These are phyloP conservation scores for Colletotrichum tabaci DNA, from an alignment of 2,329 filamentous ascomycete genomes.

Conservation along the genomic window DNA sequence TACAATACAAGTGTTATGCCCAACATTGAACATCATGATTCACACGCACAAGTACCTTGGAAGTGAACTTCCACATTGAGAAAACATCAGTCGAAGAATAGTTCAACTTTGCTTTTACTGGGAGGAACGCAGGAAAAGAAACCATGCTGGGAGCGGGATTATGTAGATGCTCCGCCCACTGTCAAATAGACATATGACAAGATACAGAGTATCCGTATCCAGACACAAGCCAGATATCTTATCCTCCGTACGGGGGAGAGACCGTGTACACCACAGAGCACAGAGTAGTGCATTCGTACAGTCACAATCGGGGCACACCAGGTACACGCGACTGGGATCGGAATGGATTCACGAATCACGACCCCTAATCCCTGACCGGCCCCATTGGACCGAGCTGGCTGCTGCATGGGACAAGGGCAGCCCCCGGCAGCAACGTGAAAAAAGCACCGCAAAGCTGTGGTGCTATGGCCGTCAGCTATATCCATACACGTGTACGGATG, in stretches of 20 bases:
- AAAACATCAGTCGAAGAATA: not conserved
- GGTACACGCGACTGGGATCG: not conserved
- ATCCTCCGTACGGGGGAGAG: too few species aligned
- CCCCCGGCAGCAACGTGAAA: constrained; percentile 20
- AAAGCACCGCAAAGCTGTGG: too few species aligned
- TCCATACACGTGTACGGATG: too few species aligned
- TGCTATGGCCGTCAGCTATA: too few species aligned
- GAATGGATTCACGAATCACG: not conserved
- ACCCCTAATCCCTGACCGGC: not conserved
- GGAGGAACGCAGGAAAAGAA: constrained; percentile 21
- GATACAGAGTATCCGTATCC: too few species aligned
- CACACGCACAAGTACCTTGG: constrained; percentile 1
- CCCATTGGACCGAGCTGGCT: constrained; percentile 13
- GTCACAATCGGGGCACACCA: too few species aligned
- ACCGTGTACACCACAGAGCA: too few species aligned
- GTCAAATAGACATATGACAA: too few species aligned
- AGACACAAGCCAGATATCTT: too few species aligned
- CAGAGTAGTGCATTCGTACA: too few species aligned
- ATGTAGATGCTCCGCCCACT: not conserved
- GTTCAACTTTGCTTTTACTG: not conserved
- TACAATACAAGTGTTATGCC: too few species aligned
- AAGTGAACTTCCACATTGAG: not conserved
- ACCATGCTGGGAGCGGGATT: constrained; percentile 1
- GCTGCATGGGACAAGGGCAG: constrained; percentile 9
- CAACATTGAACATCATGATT: too few species aligned